Base-by-base conservation (phyloP, 2,329 filamentous ascomycete species). In the Fusarium euwallaceae region DNA sequence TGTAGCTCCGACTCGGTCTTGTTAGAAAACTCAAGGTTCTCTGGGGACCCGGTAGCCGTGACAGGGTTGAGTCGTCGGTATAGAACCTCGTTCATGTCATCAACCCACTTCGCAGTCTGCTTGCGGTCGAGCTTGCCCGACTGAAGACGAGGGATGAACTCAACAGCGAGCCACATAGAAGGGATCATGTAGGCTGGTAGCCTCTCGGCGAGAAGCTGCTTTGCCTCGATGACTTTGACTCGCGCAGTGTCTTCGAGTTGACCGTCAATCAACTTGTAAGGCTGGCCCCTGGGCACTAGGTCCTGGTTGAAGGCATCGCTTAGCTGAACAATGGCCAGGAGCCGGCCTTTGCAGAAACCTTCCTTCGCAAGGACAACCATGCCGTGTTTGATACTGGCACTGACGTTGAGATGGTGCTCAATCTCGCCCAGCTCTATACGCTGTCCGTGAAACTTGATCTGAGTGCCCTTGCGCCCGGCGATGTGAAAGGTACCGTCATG, bases 381-480 rank as follows among this genome's bases (percentile, higher is more conserved):
- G 1, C 70, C 74, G 17, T 78, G 76, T n/a, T 78, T 76, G 43
- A 78, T 78, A 1, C 59, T 62, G 14, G 34, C 22, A 12, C 74
- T 68, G 41, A 37, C 29, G n/a, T 78, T 76, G 17, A 79, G 64
- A 2, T 80, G 78, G 24, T 79, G 68, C 70, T 83, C 80, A 8
- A 83, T 76, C 41, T 83, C 81, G 1, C 76, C 80, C 0, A 80
- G 72, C 48, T 83, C 81, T 7, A 82, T 73, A 14, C 81, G 77
- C 22, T 83, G 80, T 8, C 81, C 81, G n/a, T 77, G 77, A 6
- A 83, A 74, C 71, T 83, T 83, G 68, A 82, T 75, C 63, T 83
- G 81, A 1, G 71, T 55, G 6, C 82, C 81, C 10, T 75, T 78
- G 0, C 81, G 76, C 1, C 81, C 80, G 0, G 71, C 48, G 9